Evolutionary conservation across 257 asterid species (phyloP), one percentile per base, ranked within the genome.

Genomic region (Lithospermum erythrorhizon): DNA sequence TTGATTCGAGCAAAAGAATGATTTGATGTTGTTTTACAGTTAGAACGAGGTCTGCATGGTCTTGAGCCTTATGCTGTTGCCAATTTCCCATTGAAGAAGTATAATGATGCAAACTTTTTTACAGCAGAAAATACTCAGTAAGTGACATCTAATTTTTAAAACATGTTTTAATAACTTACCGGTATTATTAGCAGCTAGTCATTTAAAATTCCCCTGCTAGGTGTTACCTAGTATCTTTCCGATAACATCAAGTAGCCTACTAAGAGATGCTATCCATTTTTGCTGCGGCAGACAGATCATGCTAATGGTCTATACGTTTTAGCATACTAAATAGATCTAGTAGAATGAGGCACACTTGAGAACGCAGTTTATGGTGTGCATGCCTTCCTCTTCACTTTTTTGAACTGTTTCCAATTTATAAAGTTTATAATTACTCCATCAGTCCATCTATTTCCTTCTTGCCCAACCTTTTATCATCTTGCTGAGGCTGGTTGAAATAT

Each of bases 31-130:
- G 25, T 67, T 41, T 29, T 32, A 68, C 87, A 89, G 97, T 72
- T 89, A 75, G 95, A 81, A 70, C 81, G 94, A 21, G 95, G 93
- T 57, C 72, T 79, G 59, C 83, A 82, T 64, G 95, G 97, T 60
- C 81, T 89, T 22, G 94, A 89, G 71, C 89, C 95, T 48, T 64
- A 78, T n/a, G 74, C 69, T 65, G 85, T 89, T n/a, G 76, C 93
- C 67, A 78, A 77, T 72, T 83, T 89, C 67, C 95, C 88, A 0
- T 74, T 77, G 22, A 81, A 76, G 76, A 87, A 81, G 74, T 87
- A 73, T 6, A 67, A 73, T 58, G 95, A 89, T 62, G 59, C 78
- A 53, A 81, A 80, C 72, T 72, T 80, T 63, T 61, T 84, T 18
- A 73, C 93, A 1, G 76, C 65, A 62, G 93, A 87, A 70, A 83